phyloP scores from a whole-genome alignment of 805 yeast species.

The Cyberlindnera xishuangbannaensis region DNA sequence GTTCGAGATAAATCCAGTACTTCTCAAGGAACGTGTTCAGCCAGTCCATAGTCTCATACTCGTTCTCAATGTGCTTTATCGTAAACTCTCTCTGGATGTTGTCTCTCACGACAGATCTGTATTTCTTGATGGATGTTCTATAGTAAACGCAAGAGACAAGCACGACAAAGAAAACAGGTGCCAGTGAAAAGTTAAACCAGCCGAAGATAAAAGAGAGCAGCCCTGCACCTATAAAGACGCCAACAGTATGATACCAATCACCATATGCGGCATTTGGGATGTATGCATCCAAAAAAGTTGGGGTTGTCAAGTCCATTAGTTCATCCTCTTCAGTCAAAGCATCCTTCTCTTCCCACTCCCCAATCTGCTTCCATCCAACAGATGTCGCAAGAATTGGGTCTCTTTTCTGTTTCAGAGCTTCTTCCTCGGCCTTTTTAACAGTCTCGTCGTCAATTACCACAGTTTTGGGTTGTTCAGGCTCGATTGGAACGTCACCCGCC shows the following conservation, averaged over 20 bases:
- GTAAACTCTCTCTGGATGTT: conserved; percentile 83
- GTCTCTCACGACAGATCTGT: conserved; percentile 69
- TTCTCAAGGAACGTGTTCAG: conserved; percentile 80
- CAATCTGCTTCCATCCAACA: conserved; percentile 93
- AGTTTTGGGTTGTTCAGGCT: conserved; percentile 8
- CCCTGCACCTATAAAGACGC: conserved; percentile 58
- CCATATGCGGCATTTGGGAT: conserved; percentile 78
- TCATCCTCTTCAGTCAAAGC: conserved; percentile 61
- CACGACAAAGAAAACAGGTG: conserved; percentile 73
- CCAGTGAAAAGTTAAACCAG: conserved; percentile 66
- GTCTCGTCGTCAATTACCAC: conserved; percentile 13
- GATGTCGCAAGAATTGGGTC: conserved; percentile 58
- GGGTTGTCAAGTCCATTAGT: conserved; percentile 60
- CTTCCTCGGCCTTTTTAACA: conserved; percentile 22
- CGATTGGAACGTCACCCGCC: conserved; percentile 4
- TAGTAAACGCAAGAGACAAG: conserved; percentile 61
- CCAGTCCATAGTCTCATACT: conserved; percentile 96
- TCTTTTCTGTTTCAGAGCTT: conserved; percentile 30
- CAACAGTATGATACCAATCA: conserved; percentile 96
- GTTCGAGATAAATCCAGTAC: conserved; percentile 90
- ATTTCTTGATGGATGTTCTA: conserved; percentile 76
- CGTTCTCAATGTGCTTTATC: conserved; percentile 74
- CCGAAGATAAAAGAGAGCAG: conserved; percentile 77
- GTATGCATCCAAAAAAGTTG: conserved; percentile 70
- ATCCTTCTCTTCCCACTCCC: conserved; percentile 75